These are phyloP conservation scores for Phytomonas serpens DNA, from an alignment of 208 protist species.

Conservation along the genomic window DNA sequence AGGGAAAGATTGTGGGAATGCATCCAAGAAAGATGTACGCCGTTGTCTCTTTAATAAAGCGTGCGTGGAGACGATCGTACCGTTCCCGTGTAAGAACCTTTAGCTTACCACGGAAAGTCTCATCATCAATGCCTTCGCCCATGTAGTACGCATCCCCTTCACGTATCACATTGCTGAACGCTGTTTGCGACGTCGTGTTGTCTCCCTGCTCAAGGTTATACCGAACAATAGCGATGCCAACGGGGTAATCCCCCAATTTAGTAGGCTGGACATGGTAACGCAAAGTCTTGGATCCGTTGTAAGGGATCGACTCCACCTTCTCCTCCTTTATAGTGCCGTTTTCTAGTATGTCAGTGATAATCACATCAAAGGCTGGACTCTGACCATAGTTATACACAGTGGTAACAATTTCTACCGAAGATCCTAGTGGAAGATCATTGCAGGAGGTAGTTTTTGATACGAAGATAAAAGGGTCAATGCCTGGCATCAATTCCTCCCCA, in stretches of 20 bases:
- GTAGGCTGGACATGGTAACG: conserved; percentile 66
- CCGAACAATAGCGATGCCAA: conserved; percentile 53
- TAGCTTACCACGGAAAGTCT: conserved; percentile 72
- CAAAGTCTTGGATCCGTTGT: conserved; percentile 47
- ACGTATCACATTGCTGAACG: conserved; percentile 79
- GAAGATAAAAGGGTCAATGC: conserved; percentile 46
- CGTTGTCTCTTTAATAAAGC: conserved; percentile 65
- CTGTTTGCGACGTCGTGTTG: conserved; percentile 25
- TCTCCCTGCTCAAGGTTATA: conserved; percentile 70
- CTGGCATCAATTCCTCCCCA: conserved; percentile 9
- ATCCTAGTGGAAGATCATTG: conserved; percentile 66
- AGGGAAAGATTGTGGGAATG: conserved; percentile 58
- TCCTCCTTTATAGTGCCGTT: conserved; percentile 41
- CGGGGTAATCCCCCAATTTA: conserved; percentile 57
- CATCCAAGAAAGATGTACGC: conserved; percentile 75
- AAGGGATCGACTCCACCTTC: conserved; percentile 41
- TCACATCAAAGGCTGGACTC: conserved; percentile 65
- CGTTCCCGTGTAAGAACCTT: conserved; percentile 75
- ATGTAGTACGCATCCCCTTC: conserved; percentile 68
- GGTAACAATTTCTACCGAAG: conserved; percentile 61
- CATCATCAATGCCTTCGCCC: conserved; percentile 68
- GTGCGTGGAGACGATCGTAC: conserved; percentile 72
- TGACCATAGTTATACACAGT: conserved; percentile 76
- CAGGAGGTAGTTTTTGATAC: conserved; percentile 69
- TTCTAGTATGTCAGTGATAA: conserved; percentile 49